Base-by-base conservation (phyloP, 345 rosid genomes). In the Abelmoschus esculentus region DNA sequence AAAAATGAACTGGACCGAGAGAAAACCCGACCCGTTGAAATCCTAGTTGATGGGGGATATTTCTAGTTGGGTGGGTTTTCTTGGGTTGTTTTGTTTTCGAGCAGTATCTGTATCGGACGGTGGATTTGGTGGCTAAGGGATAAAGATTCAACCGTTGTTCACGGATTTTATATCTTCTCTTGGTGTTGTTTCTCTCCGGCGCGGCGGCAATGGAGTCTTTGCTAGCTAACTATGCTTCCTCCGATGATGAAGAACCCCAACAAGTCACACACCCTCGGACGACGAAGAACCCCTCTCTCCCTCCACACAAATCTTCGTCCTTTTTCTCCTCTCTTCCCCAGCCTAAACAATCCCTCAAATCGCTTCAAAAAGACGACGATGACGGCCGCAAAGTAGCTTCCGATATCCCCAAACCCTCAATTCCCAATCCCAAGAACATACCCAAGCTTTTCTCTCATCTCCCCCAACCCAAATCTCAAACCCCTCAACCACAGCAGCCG, bases 141-240 rank as follows among this genome's bases (percentile, higher is more conserved):
- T 53, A 8, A 18, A 18, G 11, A 10, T 18, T 17, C 22, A 7
- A 53, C 26, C 26, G 7, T 18, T 7, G 11, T 18, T 17, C 57
- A 18, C 57, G 12, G 57, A 53, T 18, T 18, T 53, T 22, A 18
- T 53, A 53, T 18, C 9, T 53, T 42, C 52, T 22, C 26, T 22
- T 22, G 26, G 26, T 22, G 26, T 22, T 22, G 26, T 22, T 22
- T 22, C 26, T 26, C 14, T 22, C 31, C 6, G 31, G 32, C 31
- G 15, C 31, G 22, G 22, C 68, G 17, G 44, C 42, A n/a, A 93
- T 93, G 99, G 97, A 95, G 0, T 88, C 91, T 65, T 78, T 93
- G 73, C 69, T 87, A 10, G 92, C 96, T 31, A 89, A 70, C 84
- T 91, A 91, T 75, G 97, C 93, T 56, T 91, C 99, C 36, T 88